Evolutionary conservation across 139 green algal genomes (phyloP), one percentile per base, ranked within the genome.

Genomic region (Deuterostichococcus epilithicus): DNA sequence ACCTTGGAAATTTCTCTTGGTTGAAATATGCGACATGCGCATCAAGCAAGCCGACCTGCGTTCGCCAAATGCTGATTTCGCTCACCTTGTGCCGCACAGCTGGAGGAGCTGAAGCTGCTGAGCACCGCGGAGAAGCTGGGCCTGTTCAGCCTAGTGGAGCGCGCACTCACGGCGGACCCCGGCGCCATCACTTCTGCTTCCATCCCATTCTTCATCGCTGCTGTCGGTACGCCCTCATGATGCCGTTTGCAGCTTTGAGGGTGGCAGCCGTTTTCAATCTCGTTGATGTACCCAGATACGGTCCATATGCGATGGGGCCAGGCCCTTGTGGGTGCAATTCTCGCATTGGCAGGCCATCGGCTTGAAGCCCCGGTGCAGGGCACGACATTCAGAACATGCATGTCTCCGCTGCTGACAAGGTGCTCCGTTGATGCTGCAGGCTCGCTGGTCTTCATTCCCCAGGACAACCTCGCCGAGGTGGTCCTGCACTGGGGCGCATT

Each of bases 91-190:
- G 30, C 26, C 33, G 2, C 76, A 69, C 52, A 80, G 82, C 86
- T 91, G 63, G 86, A 91, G 72, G 72, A 84, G 37, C 60, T 80
- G 75, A 81, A 81, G 35, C 76, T 91, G 59, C 77, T 91, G 30
- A 86, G 79, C 36, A 91, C 82, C 1, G 86, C 86, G 28, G 86
- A 91, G 80, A 77, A 74, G 25, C 75, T 91, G 60, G 86, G 86
- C 20, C 60, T 91, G 37, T 78, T 91, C 6, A 74, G 58, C 4
- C 73, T 81, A n/a, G 65, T 80, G 2, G 86, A 91, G 70, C 68
- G 82, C 22, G 22, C 85, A 66, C 83, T 90, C 38, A 75, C 79
- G 6, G 68, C 78, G 4, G 82, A 90, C 44, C 86, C 85, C 3
- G 85, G 73, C 38, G 81, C 78, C 37, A 82, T 91, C 70, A 78